Conservation (phyloP, 352 stramenopile genomes). For the Pilasporangium apinafurcum region DNA sequence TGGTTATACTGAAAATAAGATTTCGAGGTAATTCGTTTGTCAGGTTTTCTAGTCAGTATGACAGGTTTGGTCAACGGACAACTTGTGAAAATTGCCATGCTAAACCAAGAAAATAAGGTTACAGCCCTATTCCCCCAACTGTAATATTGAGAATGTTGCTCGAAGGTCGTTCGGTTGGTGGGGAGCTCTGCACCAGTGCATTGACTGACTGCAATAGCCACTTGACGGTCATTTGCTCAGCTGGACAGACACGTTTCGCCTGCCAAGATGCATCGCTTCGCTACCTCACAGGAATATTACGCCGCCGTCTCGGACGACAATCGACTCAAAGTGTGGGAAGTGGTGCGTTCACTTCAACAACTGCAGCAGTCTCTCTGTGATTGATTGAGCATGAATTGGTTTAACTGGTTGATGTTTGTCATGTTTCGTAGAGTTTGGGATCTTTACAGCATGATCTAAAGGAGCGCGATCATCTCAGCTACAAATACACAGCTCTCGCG, state of each 20-base stretch:
- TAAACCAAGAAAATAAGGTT: too few species aligned
- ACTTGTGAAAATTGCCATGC: too few species aligned
- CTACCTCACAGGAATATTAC: slow-evolving; percentile 69
- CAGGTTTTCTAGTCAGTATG: too few species aligned
- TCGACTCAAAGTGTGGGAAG: slow-evolving; percentile 79
- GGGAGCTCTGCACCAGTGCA: slow-evolving; percentile 58
- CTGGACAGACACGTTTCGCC: slow-evolving; percentile 1
- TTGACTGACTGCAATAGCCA: slow-evolving; percentile 11
- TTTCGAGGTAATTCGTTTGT: too few species aligned
- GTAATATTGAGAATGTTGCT: slow-evolving; percentile 14
- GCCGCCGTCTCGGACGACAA: slow-evolving; percentile 76
- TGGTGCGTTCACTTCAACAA: slow-evolving; percentile 38
- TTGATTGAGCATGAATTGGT: background rate
- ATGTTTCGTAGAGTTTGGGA: slow-evolving; percentile 27
- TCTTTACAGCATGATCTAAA: slow-evolving; percentile 69
- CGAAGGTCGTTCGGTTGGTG: slow-evolving; percentile 21
- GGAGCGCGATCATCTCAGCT: slow-evolving; percentile 79
- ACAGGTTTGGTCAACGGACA: too few species aligned
- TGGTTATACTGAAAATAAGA: too few species aligned
- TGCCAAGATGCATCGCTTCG: slow-evolving; percentile 66
- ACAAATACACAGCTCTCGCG: slow-evolving; percentile 72
- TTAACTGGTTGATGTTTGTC: background rate
- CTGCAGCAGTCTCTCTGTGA: background rate
- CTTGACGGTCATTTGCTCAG: slow-evolving; percentile 7
- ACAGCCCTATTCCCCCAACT: too few species aligned